Conservation (phyloP, 2,329 filamentous ascomycete genomes). For the Cladosporium halotolerans region DNA sequence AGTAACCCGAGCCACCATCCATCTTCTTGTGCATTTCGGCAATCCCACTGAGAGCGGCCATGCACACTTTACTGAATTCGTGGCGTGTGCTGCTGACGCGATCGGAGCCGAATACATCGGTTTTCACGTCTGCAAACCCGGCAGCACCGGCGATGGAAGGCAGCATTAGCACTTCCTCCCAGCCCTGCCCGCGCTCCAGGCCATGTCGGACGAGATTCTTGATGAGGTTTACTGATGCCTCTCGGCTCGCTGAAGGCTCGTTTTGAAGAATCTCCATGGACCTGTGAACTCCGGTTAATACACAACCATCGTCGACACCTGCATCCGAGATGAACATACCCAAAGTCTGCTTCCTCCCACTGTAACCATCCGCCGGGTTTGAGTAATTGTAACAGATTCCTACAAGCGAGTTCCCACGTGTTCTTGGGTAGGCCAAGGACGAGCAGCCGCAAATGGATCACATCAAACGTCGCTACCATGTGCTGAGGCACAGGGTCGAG, state of each 20-base stretch:
- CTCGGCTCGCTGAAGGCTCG: not conserved
- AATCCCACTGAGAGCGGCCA: not conserved
- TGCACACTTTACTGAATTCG: not conserved
- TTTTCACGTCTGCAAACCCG: conserved; percentile 11
- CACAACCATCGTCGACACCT: not conserved
- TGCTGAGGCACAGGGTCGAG: conserved; percentile 15
- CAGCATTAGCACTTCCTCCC: not conserved
- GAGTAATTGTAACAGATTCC: conserved; percentile 14
- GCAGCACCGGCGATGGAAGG: not conserved
- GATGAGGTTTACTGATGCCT: not conserved
- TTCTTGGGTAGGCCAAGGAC: conserved; percentile 14
- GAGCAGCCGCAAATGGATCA: conserved; percentile 20
- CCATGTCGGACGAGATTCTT: not conserved
- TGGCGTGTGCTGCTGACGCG: conserved; percentile 13
- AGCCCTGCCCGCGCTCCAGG: not conserved
- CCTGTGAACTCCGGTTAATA: not conserved
- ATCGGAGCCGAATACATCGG: conserved; percentile 17
- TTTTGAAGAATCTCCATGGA: not conserved
- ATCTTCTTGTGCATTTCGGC: not conserved
- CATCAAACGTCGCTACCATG: conserved; percentile 13
- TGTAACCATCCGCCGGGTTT: conserved; percentile 20
- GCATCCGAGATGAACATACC: not conserved
- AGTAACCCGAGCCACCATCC: not conserved
- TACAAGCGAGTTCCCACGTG: conserved; percentile 15
- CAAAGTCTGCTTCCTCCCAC: conserved; percentile 19